Evolutionary conservation across 345 rosid genomes (phyloP).

Genomic region (Xanthoceras sorbifolium): DNA sequence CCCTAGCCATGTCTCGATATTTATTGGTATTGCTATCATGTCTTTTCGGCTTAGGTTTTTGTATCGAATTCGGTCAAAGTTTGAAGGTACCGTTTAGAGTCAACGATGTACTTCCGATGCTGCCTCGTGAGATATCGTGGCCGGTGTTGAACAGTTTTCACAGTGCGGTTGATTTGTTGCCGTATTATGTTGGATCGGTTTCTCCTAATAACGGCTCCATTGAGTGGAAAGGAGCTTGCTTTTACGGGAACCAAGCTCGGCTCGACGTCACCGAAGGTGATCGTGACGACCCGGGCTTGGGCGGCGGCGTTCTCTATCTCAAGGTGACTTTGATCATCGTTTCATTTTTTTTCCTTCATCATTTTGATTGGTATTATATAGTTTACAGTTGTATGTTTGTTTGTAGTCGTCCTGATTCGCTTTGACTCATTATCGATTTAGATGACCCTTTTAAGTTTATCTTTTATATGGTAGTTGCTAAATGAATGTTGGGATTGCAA

Average conservation of each 20-base stretch:
- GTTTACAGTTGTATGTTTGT: too few relatives aligned
- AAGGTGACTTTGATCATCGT: conserved; percentile 40
- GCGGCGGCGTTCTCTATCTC: conserved; percentile 85
- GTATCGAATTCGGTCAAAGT: conserved; percentile 37
- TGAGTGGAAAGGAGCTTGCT: conserved; percentile 94
- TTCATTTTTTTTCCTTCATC: neutral
- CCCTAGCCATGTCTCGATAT: conserved; percentile 37
- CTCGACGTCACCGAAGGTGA: conserved; percentile 67
- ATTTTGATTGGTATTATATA: neutral
- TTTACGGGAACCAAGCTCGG: conserved; percentile 72
- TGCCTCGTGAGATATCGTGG: conserved; percentile 91
- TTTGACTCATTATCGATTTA: neutral
- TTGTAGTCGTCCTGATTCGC: neutral
- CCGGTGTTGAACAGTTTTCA: conserved; percentile 83
- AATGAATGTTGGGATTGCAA: neutral
- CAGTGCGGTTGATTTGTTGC: conserved; percentile 86
- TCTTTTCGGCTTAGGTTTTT: conserved; percentile 42
- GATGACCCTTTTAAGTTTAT: neutral
- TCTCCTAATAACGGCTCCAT: conserved; percentile 59
- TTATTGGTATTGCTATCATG: conserved; percentile 28
- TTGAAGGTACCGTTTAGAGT: conserved; percentile 72
- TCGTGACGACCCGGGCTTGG: conserved; percentile 57
- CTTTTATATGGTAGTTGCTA: neutral
- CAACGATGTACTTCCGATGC: conserved; percentile 79
- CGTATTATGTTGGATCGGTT: conserved; percentile 80